Percentiles rank a stretch among this genome's conserved stretches.
Evolutionary conservation across 345 rosid species (phyloP).

Genomic region (Odontarrhena argentea): DNA sequence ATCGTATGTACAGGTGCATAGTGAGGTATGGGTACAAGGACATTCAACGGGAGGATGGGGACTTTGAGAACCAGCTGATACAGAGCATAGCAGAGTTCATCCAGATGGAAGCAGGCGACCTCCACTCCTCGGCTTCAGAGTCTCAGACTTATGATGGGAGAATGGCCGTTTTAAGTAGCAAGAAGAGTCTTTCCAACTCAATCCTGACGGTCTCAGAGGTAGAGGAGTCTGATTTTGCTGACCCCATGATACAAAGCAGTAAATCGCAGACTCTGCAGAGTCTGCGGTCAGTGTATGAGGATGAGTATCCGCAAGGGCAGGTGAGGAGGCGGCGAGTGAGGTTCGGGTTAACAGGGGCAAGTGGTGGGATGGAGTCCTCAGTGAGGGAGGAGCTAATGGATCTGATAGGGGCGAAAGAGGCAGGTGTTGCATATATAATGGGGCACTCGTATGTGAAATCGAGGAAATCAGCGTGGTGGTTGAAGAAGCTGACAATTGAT

Average conservation of each 20-base stretch:
- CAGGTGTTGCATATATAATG: slow-evolving; percentile 85
- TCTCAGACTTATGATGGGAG: slow-evolving; percentile 76
- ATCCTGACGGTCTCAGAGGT: slow-evolving; percentile 57
- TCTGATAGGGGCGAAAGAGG: slow-evolving; percentile 81
- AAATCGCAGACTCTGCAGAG: slow-evolving; percentile 72
- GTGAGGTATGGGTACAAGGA: slow-evolving; percentile 96
- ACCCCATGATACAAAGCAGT: slow-evolving; percentile 63
- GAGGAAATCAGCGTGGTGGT: slow-evolving; percentile 63
- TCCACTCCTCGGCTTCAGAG: slow-evolving; percentile 59
- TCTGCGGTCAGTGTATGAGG: slow-evolving; percentile 65
- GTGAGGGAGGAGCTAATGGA: slow-evolving; percentile 86
- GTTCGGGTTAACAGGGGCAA: slow-evolving; percentile 53
- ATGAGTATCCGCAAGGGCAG: slow-evolving; percentile 55
- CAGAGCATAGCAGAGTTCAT: slow-evolving; percentile 96
- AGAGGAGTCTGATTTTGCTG: slow-evolving; percentile 45
- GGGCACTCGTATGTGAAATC: slow-evolving; percentile 91
- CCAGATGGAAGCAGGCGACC: slow-evolving; percentile 86
- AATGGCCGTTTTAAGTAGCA: slow-evolving; percentile 88
- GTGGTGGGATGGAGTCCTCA: slow-evolving; percentile 63
- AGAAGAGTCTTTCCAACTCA: slow-evolving; percentile 52
- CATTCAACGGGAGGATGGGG: slow-evolving; percentile 73
- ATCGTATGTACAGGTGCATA: slow-evolving; percentile 94
- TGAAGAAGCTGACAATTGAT: slow-evolving; percentile 76
- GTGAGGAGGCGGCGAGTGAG: slow-evolving; percentile 66
- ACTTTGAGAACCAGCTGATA: slow-evolving; percentile 82